phyloP scores from a whole-genome alignment of 2,329 filamentous ascomycete species.

The Talaromyces verruculosus region DNA sequence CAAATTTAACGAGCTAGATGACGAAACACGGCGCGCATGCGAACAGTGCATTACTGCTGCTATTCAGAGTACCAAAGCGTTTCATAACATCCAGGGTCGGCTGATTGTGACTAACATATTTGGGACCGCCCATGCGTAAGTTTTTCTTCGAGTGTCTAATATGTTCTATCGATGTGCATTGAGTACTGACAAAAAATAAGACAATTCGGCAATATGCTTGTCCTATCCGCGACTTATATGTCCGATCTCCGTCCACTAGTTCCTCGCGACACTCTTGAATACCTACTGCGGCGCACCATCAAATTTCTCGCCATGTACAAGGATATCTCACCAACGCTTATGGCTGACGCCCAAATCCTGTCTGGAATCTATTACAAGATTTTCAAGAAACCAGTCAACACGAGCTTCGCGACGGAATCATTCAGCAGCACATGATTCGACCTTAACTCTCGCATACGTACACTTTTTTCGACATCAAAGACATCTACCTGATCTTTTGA shows the following conservation, averaged over 20 bases:
- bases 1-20: slow-evolving; percentile 39
- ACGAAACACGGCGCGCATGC: slow-evolving; percentile 56
- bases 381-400: slow-evolving; percentile 37
- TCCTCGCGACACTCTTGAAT: slow-evolving; percentile 50
- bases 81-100: slow-evolving; percentile 63
- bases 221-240: slow-evolving; percentile 77
- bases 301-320: slow-evolving; percentile 69
- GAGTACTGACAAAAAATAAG: slow-evolving; percentile 39
- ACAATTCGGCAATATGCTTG: slow-evolving; percentile 94
- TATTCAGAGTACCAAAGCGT: slow-evolving; percentile 80
- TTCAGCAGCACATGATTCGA: slow-evolving; percentile 2
- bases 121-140: slow-evolving; percentile 93
- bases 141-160: slow-evolving; percentile 27
- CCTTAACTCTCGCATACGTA: neutral
- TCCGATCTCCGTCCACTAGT: slow-evolving; percentile 65
- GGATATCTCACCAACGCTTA: slow-evolving; percentile 72
- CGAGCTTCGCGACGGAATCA: slow-evolving; percentile 15
- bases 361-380: slow-evolving; percentile 50
- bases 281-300: slow-evolving; percentile 72
- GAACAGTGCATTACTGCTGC: slow-evolving; percentile 68
- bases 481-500: neutral
- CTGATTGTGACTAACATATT: slow-evolving; percentile 94
- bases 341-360: slow-evolving; percentile 73
- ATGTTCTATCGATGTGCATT: neutral
- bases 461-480: neutral